phyloP scores from a whole-genome alignment of 2,329 filamentous ascomycete genomes.

The Fusarium buharicum region DNA sequence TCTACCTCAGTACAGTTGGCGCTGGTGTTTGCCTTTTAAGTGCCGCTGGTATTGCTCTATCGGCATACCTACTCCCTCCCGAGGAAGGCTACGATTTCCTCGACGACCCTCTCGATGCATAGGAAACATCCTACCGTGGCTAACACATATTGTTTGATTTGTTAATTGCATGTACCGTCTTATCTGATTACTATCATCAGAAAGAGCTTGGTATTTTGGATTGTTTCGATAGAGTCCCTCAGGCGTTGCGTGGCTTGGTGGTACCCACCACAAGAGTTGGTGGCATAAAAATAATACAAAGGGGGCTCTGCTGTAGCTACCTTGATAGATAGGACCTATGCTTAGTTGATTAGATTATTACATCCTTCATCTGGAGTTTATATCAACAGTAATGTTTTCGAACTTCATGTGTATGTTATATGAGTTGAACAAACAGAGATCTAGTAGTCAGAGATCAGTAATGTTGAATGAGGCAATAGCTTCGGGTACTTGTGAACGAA shows the following conservation, averaged over 20 bases:
- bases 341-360: slow-evolving; percentile 11
- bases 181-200: not conserved
- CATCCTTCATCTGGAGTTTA: not conserved
- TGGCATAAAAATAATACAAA: slow-evolving; percentile 17
- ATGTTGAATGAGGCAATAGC: no score
- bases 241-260: not conserved
- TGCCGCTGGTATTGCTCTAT: slow-evolving; percentile 69
- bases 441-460: no score
- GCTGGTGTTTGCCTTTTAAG: slow-evolving; percentile 63
- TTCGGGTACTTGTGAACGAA: no score
- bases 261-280: slow-evolving; percentile 1
- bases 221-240: slow-evolving; percentile 2
- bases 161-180: not conserved
- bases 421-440: no score
- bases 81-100: slow-evolving; percentile 88
- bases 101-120: slow-evolving; percentile 64
- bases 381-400: no score
- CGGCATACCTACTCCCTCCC: slow-evolving; percentile 75
- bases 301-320: slow-evolving; percentile 17
- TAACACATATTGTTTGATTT: not conserved
- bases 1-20: slow-evolving; percentile 73
- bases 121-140: not conserved
- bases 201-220: slow-evolving; percentile 16
- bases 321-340: slow-evolving; percentile 11
- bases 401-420: no score